phyloP scores from a whole-genome alignment of 2,329 filamentous ascomycete species.

The Pseudocercospora vitis region DNA sequence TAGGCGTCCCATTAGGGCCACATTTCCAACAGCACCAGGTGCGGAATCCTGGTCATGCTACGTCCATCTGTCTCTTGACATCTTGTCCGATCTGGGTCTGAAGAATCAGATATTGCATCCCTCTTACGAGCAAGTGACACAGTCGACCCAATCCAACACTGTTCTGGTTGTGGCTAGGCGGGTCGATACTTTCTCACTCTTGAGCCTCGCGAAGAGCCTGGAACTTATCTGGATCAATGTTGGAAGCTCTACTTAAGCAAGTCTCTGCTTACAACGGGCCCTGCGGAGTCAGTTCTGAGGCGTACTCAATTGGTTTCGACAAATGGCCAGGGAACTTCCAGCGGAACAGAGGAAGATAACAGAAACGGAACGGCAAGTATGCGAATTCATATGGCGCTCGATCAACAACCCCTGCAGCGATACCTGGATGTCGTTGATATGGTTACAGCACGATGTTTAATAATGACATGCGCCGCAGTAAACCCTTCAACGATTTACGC shows the following conservation, averaged over 20 bases:
- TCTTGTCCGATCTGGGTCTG: slow-evolving; percentile 7
- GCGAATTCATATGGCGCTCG: slow-evolving; percentile 21
- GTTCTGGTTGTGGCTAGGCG: neutral
- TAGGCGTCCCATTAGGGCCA: no score
- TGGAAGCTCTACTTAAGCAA: slow-evolving; percentile 55
- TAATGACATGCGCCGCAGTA: no score
- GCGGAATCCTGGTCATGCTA: slow-evolving; percentile 62
- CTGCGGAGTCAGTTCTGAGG: slow-evolving; percentile 55
- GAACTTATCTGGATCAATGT: slow-evolving; percentile 61
- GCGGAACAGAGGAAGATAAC: slow-evolving; percentile 18
- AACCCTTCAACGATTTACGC: no score
- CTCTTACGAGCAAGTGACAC: neutral
- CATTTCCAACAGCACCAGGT: slow-evolving; percentile 56
- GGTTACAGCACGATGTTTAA: no score
- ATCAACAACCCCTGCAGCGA: slow-evolving; percentile 18
- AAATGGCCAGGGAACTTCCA: slow-evolving; percentile 44
- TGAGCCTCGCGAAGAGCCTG: slow-evolving; percentile 42
- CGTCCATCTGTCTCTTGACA: slow-evolving; percentile 48
- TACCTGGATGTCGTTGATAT: slow-evolving; percentile 21
- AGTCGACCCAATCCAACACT: no score
- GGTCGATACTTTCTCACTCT: slow-evolving; percentile 9
- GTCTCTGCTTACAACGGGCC: slow-evolving; percentile 53
- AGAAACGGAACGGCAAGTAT: slow-evolving; percentile 20
- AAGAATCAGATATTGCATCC: neutral
- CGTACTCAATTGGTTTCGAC: slow-evolving; percentile 52